Percentiles rank a stretch among this genome's conserved stretches.
Conservation (phyloP, 164 flowering plant genomes). For the Magnolia kwangsiensis region DNA sequence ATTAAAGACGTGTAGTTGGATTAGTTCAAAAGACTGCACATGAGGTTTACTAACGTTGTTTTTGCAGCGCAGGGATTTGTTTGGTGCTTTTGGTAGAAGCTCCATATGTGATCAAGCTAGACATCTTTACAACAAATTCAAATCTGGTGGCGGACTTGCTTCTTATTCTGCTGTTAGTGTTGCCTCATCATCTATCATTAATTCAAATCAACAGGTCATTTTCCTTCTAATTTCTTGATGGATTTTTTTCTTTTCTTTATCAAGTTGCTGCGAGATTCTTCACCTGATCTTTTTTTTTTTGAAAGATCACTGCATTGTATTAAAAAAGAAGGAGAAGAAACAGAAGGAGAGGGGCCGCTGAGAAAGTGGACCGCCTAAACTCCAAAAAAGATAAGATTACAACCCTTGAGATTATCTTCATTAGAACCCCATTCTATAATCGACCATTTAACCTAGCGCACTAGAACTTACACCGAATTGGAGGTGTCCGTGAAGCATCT, state of each 20-base stretch:
- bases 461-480: no score
- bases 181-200: conserved; percentile 41
- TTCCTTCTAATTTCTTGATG: not conserved
- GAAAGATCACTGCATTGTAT: not conserved
- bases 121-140: conserved; percentile 57
- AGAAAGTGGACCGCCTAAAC: no score
- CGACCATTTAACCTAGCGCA: no score
- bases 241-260: not conserved
- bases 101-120: conserved; percentile 57
- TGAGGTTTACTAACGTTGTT: conserved; percentile 10
- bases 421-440: no score
- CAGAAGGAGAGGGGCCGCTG: no score
- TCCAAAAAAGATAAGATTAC: no score
- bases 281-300: not conserved
- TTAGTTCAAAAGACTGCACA: not conserved
- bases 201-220: conserved; percentile 57
- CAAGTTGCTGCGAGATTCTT: not conserved
- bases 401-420: no score
- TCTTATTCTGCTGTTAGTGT: conserved; percentile 45
- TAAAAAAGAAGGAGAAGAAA: no score
- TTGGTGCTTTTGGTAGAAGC: conserved; percentile 36
- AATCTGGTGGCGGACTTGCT: conserved; percentile 45
- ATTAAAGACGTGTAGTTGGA: not conserved
- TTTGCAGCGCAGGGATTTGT: conserved; percentile 44
- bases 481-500: no score